Conservation (phyloP, 2,329 filamentous ascomycete genomes). For the Hymenoscyphus occultus region DNA sequence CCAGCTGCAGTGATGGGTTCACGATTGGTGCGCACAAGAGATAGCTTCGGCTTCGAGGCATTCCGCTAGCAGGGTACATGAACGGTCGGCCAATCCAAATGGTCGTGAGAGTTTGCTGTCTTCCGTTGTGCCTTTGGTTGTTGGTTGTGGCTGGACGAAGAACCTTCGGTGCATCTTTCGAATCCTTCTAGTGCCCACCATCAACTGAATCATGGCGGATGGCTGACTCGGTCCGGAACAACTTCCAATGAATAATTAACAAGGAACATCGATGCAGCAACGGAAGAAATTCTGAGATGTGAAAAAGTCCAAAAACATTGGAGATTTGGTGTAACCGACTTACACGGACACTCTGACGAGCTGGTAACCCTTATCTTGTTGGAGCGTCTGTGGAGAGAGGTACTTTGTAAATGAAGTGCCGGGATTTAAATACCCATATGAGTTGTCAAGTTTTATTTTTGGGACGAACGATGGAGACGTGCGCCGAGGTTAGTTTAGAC, state of each 20-base stretch:
- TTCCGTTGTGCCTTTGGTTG: constrained; percentile 20
- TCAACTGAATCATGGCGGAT: constrained; percentile 11
- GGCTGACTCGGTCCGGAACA: constrained; percentile 6
- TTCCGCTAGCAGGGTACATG: constrained; percentile 21
- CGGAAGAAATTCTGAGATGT: not conserved
- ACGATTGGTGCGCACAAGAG: constrained; percentile 13
- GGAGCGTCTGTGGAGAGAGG: not conserved
- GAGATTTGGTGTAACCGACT: not conserved
- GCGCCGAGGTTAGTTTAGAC: not conserved
- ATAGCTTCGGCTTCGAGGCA: constrained; percentile 10
- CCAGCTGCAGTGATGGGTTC: not conserved
- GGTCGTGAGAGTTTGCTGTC: not conserved
- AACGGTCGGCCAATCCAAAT: constrained; percentile 5
- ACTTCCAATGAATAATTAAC: not conserved
- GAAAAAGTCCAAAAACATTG: not conserved
- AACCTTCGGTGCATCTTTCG: constrained; percentile 28
- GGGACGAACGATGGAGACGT: constrained; percentile 1
- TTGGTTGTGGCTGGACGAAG: constrained; percentile 21
- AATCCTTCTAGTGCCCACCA: constrained; percentile 25
- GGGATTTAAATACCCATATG: not conserved
- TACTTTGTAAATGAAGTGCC: not conserved
- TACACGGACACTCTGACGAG: not conserved
- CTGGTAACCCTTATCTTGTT: not conserved
- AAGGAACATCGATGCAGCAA: not conserved
- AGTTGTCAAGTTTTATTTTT: not conserved